Evolutionary conservation across 2,329 filamentous ascomycete species (phyloP).

Genomic region (Aureobasidium leucospermi): DNA sequence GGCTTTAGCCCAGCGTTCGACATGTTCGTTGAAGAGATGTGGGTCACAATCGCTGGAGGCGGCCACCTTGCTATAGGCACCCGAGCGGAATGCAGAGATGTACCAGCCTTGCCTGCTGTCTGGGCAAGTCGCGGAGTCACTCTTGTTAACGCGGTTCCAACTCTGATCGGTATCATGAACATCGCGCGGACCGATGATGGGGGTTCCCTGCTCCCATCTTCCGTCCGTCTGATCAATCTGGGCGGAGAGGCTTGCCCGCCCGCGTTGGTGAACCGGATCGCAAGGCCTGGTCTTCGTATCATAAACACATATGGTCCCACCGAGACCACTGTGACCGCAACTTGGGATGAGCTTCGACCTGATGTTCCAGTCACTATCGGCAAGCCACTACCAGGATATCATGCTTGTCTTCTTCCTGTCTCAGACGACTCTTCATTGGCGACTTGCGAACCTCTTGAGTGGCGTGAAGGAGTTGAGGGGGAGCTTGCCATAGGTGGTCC

Average conservation of each 20-base stretch:
- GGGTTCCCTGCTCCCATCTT: not conserved
- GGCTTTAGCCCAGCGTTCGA: not conserved
- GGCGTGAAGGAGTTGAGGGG: not conserved
- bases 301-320: slow-evolving; percentile 2
- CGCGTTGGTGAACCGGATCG: not conserved
- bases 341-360: not conserved
- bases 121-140: not conserved
- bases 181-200: not conserved
- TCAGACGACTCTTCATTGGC: not conserved
- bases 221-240: not conserved
- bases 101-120: not conserved
- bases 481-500: not conserved
- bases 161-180: not conserved
- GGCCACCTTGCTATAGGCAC: not conserved
- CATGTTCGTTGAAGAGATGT: slow-evolving; percentile 6
- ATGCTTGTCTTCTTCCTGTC: not conserved
- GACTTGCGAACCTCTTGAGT: not conserved
- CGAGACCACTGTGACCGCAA: not conserved
- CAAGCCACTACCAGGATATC: not conserved
- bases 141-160: not conserved
- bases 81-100: not conserved
- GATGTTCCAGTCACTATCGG: not conserved
- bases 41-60: not conserved
- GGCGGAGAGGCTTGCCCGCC: not conserved
- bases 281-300: not conserved